Base-by-base conservation (phyloP, 768 basidiomycete species). In the Coprinopsis strossmayeri region DNA sequence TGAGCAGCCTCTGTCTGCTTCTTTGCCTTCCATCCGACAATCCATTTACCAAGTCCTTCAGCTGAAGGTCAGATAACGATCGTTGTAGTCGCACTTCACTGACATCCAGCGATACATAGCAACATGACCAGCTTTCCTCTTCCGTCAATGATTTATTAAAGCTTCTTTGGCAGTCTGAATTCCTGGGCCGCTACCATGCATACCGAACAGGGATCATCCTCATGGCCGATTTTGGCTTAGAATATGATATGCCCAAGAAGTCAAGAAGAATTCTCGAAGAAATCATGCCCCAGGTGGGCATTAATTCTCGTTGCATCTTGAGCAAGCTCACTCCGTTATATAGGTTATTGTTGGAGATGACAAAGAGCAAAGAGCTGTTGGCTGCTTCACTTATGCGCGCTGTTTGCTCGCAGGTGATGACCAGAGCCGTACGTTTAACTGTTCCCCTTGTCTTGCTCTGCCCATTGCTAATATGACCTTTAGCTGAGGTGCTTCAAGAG, bases 121-220 rank as follows among this genome's bases (percentile, higher is more conserved):
- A 78, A 59, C 73, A 67, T 23, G 80, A 81, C 48, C 83, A 90
- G 67, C 76, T 76, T 5, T 69, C 80, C 18, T 69, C 73, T 20
- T 70, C 78, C 1, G 73, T 89, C 15, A 81, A 88, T 24, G 76
- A 78, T 34, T 68, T 92, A 21, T 66, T 93, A 23, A 79, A 74
- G 49, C 78, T 84, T 1, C 61, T 91, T 30, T 91, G 89, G 87
- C 74, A 85, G 50, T 79, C 89, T 0, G 88, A 92, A 62, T 88
- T 87, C 59, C 77, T 87, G 46, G 78, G 80, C 46, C 77, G 82
- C 48, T 77, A 81, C 57, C 71, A 73, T 13, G 61, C 81, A 20
- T 87, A 91, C 57, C 74, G 90, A 48, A 77, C 79, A 2, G 82
- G 78, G 0, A 72, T 86, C 26, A 73, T 86, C 51, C 61, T 91